Conservation (phyloP, 2,329 filamentous ascomycete genomes). For the Davidsoniella australis region DNA sequence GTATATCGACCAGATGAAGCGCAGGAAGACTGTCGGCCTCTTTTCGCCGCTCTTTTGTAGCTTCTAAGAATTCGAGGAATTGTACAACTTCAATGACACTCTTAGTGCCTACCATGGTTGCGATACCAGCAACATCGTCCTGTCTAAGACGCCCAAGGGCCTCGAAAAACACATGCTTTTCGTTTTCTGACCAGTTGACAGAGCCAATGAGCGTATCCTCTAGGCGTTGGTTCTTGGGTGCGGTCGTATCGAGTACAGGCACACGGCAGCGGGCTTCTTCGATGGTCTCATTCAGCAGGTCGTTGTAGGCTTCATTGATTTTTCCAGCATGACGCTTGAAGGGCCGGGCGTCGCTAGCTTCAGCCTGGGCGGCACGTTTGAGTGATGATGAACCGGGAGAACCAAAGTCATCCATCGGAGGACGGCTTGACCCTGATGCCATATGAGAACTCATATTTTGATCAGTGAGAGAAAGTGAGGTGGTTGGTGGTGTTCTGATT, state of each 20-base stretch:
- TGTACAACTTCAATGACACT: constrained; percentile 55
- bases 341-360: too few relatives aligned
- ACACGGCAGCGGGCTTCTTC: constrained; percentile 25
- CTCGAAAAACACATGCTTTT: constrained; percentile 56
- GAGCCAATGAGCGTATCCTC: constrained; percentile 49
- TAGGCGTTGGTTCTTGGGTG: constrained; percentile 31
- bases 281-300: constrained; percentile 39
- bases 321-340: constrained; percentile 17
- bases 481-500: too few relatives aligned
- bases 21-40: constrained; percentile 6
- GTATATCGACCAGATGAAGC: constrained; percentile 34
- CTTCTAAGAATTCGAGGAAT: constrained; percentile 47
- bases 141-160: constrained; percentile 46
- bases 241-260: neutral
- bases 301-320: constrained; percentile 31
- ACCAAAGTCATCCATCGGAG: too few relatives aligned
- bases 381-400: too few relatives aligned
- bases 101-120: constrained; percentile 50
- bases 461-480: too few relatives aligned
- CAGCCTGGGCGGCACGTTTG: too few relatives aligned
- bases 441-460: too few relatives aligned
- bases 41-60: constrained; percentile 26
- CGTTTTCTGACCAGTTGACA: constrained; percentile 49
- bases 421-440: too few relatives aligned
- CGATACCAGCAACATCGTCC: constrained; percentile 44